Base-by-base conservation (phyloP, 75 land plant genomes). In the Cupressus sempervirens region DNA sequence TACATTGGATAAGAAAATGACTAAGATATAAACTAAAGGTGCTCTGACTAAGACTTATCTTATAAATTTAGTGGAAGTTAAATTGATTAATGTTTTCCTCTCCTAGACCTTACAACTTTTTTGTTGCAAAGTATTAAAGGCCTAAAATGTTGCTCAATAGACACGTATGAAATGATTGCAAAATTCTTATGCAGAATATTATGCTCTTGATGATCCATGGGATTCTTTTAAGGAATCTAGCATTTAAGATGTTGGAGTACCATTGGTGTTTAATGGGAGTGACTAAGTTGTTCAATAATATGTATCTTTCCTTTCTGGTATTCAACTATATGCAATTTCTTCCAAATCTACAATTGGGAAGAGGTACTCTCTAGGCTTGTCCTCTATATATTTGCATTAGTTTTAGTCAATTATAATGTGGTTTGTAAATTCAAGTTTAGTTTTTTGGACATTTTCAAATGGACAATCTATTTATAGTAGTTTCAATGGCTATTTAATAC, bases 161-260 rank as follows among this genome's bases (percentile, higher is more conserved):
- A 90, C 83, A 1, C 83, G 84, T 84, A 16, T 84, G 85, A 86
- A 86, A 86, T 84, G 85, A 84, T 86, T 87, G 87, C 86, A 85
- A 73, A 86, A 81, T 5, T 83, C 88, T 74, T 87, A 90, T 83
- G 84, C 56, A 3, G 93, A 91, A 46, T 92, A 84, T 86, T 95
- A 92, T 84, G 88, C 79, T 77, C 88, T 95, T 41, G 90, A 91
- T 29, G 96, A 95, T 80, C 73, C 94, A 41, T 95, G 97, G 96
- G 92, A 89, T 54, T 91, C 91, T 34, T 95, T 95, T 84, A 90
- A 92, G 83, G 97, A 95, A 85, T 92, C 96, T 92, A 95, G 97
- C 83, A 96, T 91, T 13, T 94, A 94, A 83, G 96, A 95, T 43
- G 96, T 92, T 36, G 96, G 95, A 62, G 95, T 94, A 82, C 95